Percentiles rank a stretch among this genome's conserved stretches.
Conservation (phyloP, 2,329 filamentous ascomycete genomes). For the Emergomyces orientalis region DNA sequence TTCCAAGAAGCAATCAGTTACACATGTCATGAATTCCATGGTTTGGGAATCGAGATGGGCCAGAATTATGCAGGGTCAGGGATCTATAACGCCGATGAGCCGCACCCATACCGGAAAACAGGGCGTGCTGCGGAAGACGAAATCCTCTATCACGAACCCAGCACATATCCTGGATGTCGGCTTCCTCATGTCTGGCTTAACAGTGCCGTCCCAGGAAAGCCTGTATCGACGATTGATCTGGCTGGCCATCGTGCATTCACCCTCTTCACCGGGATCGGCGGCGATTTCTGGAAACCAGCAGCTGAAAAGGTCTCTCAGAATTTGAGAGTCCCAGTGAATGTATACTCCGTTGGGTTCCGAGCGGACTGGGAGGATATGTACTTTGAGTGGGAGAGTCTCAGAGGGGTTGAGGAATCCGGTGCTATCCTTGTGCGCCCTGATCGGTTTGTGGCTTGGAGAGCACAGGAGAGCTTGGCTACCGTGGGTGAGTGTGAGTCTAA, state of each 20-base stretch:
- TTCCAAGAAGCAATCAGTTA: slow-evolving; percentile 37
- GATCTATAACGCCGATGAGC: slow-evolving; percentile 40
- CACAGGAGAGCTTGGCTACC: slow-evolving; percentile 15
- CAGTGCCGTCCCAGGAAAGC: slow-evolving; percentile 35
- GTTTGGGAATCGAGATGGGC: slow-evolving; percentile 51
- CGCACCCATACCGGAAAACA: slow-evolving; percentile 14
- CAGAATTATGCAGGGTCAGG: slow-evolving; percentile 44
- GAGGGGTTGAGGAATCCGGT: slow-evolving; percentile 50
- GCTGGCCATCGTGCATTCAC: neutral
- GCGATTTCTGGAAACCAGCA: neutral
- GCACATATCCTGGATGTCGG: slow-evolving; percentile 50
- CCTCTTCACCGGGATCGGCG: neutral
- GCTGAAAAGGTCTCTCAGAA: slow-evolving; percentile 14
- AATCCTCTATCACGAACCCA: slow-evolving; percentile 37
- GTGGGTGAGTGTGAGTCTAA: slow-evolving; percentile 17
- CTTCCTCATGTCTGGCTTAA: slow-evolving; percentile 57
- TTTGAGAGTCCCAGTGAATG: slow-evolving; percentile 41
- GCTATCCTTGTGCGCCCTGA: slow-evolving; percentile 52
- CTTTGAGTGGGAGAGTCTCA: slow-evolving; percentile 47
- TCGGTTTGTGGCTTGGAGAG: slow-evolving; percentile 49
- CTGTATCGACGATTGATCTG: slow-evolving; percentile 39
- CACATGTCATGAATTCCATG: slow-evolving; percentile 45
- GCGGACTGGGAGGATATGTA: slow-evolving; percentile 56
- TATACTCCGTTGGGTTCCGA: slow-evolving; percentile 47
- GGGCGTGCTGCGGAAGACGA: slow-evolving; percentile 30